Evolutionary conservation across 441 rosid genomes (phyloP), one percentile per base, ranked within the genome.

Genomic region (Erodium trifolium): DNA sequence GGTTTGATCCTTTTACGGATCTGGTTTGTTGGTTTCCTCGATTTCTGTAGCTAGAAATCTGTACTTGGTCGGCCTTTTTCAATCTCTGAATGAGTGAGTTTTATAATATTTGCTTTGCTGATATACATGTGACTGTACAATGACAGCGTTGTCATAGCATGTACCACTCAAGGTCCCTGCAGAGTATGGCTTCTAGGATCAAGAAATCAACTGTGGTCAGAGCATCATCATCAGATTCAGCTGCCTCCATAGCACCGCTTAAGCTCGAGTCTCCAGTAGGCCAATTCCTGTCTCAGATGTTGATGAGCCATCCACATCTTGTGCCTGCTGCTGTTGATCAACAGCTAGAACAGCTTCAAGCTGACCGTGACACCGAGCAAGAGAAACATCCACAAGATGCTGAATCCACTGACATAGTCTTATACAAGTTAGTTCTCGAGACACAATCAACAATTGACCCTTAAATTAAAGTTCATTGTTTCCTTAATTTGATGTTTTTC

Each of bases 301-400:
- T 93, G 77, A 53, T 79, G 39, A 91, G 83, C 70, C 97, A 93
- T 72, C 97, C 98, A 3, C 95, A 93, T 78, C 97, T 91, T 53
- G 83, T 91, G 69, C 93, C 92, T 63, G 98, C 92, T 35, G 98
- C 98, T 1, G 97, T 89, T 57, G 98, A 91, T 74, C 93, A 93
- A 77, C 95, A 89, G 83, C 96, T 93, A 49, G 91, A 91, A 31
- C 98, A 89, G 82, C 97, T 93, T 45, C 95, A 84, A 74, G 87
- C 84, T 0, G 97, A 88, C 63, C 93, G 88, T 2, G 95, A 89
- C 68, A 75, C 92, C 4, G 88, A 86, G 68, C 79, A 78, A 41
- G 81, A 82, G 16, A 89, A 93, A 65, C 86, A 85, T 14, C 76
- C 88, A n/a, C 23, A 55, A 55, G 62, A 55, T 7, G 62, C 75